Evolutionary conservation across 805 yeast species (phyloP), one percentile per base, ranked within the genome.

Genomic region (Metahyphopichia silvanorum): DNA sequence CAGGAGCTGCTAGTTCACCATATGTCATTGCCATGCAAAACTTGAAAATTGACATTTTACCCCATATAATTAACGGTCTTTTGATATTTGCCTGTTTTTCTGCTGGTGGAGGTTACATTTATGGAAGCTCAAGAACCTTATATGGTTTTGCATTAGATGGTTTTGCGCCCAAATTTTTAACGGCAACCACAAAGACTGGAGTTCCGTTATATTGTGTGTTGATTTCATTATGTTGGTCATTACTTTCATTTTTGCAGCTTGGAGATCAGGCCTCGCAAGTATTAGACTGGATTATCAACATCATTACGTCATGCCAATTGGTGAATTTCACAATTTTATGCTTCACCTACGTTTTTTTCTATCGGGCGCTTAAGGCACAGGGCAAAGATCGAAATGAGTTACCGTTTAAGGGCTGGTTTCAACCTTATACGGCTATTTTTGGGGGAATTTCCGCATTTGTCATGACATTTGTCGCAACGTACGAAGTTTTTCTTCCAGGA

Each of bases 1-100:
- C 89, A 0, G 93, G 91, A 35, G 95, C 75, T 13, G 74, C 71
- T 11, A 63, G 76, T 8, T 68, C 74, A 15, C 76, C 77, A 2
- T 67, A 69, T 40, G 72, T 66, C 18, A 63, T 71, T 40, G 74
- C 75, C 27, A 69, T 71, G 71, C 54, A 62, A 29, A 76, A 79
- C 40, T 38, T 71, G 46, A 56, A 60, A 21, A 66, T 71, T 32
- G 47, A 47, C 13, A 69, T 60, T 2, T 49, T 71, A 27, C 75
- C 76, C 3, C 60, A 68, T 37, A 66, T 71, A 29, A 66, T 71
- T 27, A 71, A 70, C 37, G 73, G 44, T 15, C 45, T 69, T 18
- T 51, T 70, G 32, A 49, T 70, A 15, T 57, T 71, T 1, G 53
- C 75, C 2, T 64, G 73, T 4, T 70, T 69, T 38, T 67, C 74